Conservation (phyloP, 2,329 filamentous ascomycete species). For the Setomelanomma holmii region DNA sequence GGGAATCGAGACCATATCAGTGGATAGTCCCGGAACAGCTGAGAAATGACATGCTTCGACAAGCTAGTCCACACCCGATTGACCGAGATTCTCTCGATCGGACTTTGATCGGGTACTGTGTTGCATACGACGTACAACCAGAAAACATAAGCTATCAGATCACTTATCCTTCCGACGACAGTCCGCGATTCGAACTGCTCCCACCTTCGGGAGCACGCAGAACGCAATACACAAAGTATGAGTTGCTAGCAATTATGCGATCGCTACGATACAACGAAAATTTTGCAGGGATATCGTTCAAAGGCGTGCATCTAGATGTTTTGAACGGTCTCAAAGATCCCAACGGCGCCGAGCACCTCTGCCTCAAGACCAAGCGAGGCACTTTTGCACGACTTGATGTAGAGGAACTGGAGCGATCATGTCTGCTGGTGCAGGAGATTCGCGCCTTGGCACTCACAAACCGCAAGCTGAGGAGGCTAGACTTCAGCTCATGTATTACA, state of each 20-base stretch:
- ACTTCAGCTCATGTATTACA: slow-evolving; percentile 69
- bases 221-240: slow-evolving; percentile 64
- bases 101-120: slow-evolving; percentile 72
- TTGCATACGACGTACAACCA: slow-evolving; percentile 72
- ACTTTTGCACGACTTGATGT: slow-evolving; percentile 63
- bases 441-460: slow-evolving; percentile 72
- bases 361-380: slow-evolving; percentile 62
- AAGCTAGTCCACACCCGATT: slow-evolving; percentile 59
- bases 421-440: slow-evolving; percentile 71
- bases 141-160: slow-evolving; percentile 62
- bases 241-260: slow-evolving; percentile 74
- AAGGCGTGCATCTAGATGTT: slow-evolving; percentile 67
- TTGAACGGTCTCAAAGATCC: slow-evolving; percentile 68
- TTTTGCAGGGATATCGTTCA: slow-evolving; percentile 72
- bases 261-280: slow-evolving; percentile 74
- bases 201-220: slow-evolving; percentile 60
- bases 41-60: slow-evolving; percentile 43
- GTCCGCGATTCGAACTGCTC: slow-evolving; percentile 70
- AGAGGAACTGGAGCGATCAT: slow-evolving; percentile 62
- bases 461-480: slow-evolving; percentile 66
- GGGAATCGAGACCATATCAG: slow-evolving; percentile 68
- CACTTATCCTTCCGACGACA: slow-evolving; percentile 62
- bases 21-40: slow-evolving; percentile 65
- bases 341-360: slow-evolving; percentile 68
- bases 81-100: slow-evolving; percentile 69